Evolutionary conservation across 768 basidiomycete genomes (phyloP).

Genomic region (Rhodosporidiobolus odoratus): DNA sequence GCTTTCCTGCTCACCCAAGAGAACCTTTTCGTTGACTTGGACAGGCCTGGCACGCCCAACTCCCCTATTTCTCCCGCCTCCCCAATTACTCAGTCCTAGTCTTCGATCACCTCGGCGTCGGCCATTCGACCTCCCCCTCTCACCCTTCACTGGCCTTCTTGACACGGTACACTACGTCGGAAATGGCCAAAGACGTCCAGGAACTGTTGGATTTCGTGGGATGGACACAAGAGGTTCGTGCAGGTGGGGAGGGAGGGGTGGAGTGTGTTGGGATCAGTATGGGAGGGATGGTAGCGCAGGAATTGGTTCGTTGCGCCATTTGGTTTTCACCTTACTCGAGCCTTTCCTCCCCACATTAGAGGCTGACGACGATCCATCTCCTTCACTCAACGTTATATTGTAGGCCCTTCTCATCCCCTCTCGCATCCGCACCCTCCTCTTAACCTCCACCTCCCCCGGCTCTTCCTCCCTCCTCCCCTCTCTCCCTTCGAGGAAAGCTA

Average conservation of each 20-base stretch:
- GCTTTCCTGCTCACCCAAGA: neutral
- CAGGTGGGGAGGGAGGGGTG: neutral
- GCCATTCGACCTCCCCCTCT: constrained; percentile 10
- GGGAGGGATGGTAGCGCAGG: constrained; percentile 41
- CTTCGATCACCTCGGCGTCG: constrained; percentile 42
- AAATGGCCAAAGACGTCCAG: constrained; percentile 34
- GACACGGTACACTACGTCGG: constrained; percentile 27
- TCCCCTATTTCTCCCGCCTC: constrained; percentile 21
- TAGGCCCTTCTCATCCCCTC: constrained; percentile 36
- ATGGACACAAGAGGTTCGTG: constrained; percentile 11
- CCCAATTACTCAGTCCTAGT: constrained; percentile 33
- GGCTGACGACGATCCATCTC: neutral
- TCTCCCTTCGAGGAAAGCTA: neutral
- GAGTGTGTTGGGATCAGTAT: constrained; percentile 30
- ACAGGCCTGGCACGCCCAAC: constrained; percentile 37
- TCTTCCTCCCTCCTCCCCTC: neutral
- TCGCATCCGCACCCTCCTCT: constrained; percentile 25
- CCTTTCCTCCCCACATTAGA: neutral
- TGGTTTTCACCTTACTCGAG: too few species aligned
- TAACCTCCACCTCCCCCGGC: constrained; percentile 34
- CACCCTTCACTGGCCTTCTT: neutral
- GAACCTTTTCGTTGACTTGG: neutral
- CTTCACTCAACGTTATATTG: neutral
- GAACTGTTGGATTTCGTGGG: constrained; percentile 36
- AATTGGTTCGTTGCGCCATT: constrained; percentile 22